A percentile compares a stretch with the other conserved stretches of the same genome.
Conservation (phyloP, 495 filamentous ascomycete genomes). For the Cercophora newfieldiana region DNA sequence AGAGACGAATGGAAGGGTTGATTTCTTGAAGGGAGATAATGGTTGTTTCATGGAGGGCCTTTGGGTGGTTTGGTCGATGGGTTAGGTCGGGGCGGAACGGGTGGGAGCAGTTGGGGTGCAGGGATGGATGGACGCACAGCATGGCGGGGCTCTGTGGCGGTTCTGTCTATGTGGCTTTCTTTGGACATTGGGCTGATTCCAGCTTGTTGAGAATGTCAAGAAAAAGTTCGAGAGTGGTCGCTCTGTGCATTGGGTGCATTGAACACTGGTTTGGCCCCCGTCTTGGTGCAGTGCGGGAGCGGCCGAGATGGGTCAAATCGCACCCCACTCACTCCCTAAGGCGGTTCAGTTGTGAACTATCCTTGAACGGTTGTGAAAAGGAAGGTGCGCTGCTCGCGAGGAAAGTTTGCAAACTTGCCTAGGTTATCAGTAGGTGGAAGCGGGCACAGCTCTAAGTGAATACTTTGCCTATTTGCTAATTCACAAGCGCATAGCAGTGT, state of each 20-base stretch:
- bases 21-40: constrained; percentile 36
- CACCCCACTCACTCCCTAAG: background rate
- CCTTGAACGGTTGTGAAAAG: too few relatives aligned
- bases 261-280: too few relatives aligned
- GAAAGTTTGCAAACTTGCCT: too few relatives aligned
- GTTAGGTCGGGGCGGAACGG: background rate
- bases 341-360: too few relatives aligned
- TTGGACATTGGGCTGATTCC: constrained; percentile 17
- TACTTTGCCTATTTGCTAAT: too few relatives aligned
- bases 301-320: background rate
- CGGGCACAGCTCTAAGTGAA: too few relatives aligned
- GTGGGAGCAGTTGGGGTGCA: background rate
- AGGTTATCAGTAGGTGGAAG: too few relatives aligned
- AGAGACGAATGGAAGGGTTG: constrained; percentile 39
- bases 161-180: constrained; percentile 60
- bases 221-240: background rate
- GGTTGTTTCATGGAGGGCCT: constrained; percentile 43
- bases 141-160: constrained; percentile 69
- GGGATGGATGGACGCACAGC: constrained; percentile 29
- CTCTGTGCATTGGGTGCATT: background rate
- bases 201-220: too few relatives aligned
- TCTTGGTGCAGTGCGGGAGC: background rate
- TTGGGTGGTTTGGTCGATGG: background rate
- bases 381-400: too few relatives aligned
- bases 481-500: too few relatives aligned